Evolutionary conservation across 441 rosid species (phyloP).

Genomic region (Omphalea diandra): DNA sequence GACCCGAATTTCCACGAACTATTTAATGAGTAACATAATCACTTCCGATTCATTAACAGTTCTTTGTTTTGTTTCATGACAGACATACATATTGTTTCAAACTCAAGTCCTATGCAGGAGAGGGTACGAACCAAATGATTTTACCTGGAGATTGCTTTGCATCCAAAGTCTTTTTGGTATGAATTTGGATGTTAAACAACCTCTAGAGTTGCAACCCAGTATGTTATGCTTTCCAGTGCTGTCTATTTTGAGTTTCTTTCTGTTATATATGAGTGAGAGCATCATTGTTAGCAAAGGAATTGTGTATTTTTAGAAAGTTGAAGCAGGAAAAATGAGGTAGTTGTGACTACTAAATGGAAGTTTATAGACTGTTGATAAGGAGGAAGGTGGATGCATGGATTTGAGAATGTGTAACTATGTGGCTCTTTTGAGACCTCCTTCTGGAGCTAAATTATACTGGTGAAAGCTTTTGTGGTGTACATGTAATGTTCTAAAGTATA

Average conservation of each 20-base stretch:
- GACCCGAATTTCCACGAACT: too few species aligned
- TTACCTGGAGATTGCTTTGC: constrained; percentile 50
- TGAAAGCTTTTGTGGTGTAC: too few species aligned
- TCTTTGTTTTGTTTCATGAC: constrained; percentile 44
- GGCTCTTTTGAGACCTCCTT: too few species aligned
- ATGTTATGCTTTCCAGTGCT: constrained; percentile 43
- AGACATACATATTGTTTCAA: constrained; percentile 44
- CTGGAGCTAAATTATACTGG: too few species aligned
- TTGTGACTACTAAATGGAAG: constrained; percentile 45
- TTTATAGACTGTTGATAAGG: too few species aligned
- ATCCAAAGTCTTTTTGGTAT: constrained; percentile 46
- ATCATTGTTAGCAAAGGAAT: constrained; percentile 29
- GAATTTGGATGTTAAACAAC: constrained; percentile 37
- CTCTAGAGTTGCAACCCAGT: constrained; percentile 39
- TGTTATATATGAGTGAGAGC: constrained; percentile 26
- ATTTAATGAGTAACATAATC: constrained; percentile 44
- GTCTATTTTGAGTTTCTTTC: constrained; percentile 56
- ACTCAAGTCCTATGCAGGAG: constrained; percentile 45
- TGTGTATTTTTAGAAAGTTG: constrained; percentile 36
- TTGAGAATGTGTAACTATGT: too few species aligned
- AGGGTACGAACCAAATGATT: constrained; percentile 36
- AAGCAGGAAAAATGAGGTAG: constrained; percentile 48
- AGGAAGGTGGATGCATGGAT: too few species aligned
- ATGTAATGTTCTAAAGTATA: too few species aligned
- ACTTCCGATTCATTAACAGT: too few species aligned